Conservation (phyloP, 1,139 yeast species). For the Blastobotrys buckinghamii region DNA sequence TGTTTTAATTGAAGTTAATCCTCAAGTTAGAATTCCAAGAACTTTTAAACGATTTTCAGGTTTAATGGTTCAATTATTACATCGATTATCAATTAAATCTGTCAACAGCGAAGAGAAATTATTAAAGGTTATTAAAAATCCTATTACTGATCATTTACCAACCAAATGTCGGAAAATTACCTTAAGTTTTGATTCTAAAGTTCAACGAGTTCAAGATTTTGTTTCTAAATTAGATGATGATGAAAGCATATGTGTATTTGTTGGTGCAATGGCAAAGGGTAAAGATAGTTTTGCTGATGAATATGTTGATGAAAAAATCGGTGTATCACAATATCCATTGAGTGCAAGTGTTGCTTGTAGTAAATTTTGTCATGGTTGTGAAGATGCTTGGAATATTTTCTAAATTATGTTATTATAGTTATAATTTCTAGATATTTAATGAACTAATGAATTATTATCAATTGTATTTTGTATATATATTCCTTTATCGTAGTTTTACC, state of each 20-base stretch:
- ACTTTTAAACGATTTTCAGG: slow-evolving; percentile 97
- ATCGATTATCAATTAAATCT: slow-evolving; percentile 84
- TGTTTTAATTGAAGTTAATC: slow-evolving; percentile 90
- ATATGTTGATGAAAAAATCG: slow-evolving; percentile 91
- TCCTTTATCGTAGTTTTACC: too few species aligned
- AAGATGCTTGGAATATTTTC: slow-evolving; percentile 90
- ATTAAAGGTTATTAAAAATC: slow-evolving; percentile 90
- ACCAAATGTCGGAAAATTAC: slow-evolving; percentile 93
- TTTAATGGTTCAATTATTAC: slow-evolving; percentile 91
- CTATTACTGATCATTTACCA: slow-evolving; percentile 94
- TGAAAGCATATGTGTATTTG: slow-evolving; percentile 95
- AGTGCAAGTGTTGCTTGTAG: slow-evolving; percentile 98
- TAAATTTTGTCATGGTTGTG: slow-evolving; percentile 97
- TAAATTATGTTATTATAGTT: slow-evolving; percentile 24
- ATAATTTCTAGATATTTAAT: neutral
- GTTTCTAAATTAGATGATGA: slow-evolving; percentile 74
- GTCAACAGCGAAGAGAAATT: slow-evolving; percentile 93
- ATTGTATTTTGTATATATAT: too few species aligned
- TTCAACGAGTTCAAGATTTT: slow-evolving; percentile 83
- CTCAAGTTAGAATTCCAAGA: slow-evolving; percentile 94
- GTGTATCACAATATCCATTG: slow-evolving; percentile 89
- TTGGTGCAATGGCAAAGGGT: slow-evolving; percentile 99
- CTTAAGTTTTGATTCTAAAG: slow-evolving; percentile 88
- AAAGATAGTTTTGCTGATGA: slow-evolving; percentile 96
- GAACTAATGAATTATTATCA: neutral